Conservation (phyloP, 148 eudicot genomes). For the Heliosperma pusillum region DNA sequence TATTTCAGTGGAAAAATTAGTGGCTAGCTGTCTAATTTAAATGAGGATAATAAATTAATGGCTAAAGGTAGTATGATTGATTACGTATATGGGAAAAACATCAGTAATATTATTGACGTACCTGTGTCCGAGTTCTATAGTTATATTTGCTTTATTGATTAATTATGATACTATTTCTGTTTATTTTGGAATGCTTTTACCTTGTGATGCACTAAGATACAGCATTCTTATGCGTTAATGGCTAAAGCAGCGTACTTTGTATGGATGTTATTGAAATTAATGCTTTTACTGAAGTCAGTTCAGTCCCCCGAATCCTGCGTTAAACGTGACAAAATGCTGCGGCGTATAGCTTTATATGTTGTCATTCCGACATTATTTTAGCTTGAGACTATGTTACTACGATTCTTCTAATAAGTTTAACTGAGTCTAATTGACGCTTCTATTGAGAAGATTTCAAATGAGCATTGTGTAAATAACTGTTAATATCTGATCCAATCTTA, state of each 20-base stretch:
- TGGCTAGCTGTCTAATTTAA: no score
- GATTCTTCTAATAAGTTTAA: no score
- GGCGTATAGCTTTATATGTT: no score
- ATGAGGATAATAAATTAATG: no score
- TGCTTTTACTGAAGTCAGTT: not conserved
- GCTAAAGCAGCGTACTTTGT: not conserved
- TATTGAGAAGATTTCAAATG: no score
- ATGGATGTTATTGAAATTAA: not conserved
- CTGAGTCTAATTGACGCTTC: no score
- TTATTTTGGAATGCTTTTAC: not conserved
- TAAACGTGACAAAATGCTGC: no score
- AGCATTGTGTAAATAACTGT: no score
- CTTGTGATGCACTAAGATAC: not conserved
- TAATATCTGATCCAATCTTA: no score
- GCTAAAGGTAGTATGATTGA: not conserved
- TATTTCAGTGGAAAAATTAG: no score
- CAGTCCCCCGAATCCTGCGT: not conserved
- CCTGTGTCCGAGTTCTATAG: not conserved
- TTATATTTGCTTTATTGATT: not conserved
- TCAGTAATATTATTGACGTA: not conserved
- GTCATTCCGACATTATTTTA: no score
- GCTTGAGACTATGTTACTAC: no score
- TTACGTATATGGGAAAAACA: constrained; percentile 5
- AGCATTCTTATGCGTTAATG: not conserved
- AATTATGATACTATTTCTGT: not conserved